These are phyloP conservation scores for Trichoderma brevicompactum DNA, from an alignment of 2,329 filamentous ascomycete genomes.

Conservation along the genomic window DNA sequence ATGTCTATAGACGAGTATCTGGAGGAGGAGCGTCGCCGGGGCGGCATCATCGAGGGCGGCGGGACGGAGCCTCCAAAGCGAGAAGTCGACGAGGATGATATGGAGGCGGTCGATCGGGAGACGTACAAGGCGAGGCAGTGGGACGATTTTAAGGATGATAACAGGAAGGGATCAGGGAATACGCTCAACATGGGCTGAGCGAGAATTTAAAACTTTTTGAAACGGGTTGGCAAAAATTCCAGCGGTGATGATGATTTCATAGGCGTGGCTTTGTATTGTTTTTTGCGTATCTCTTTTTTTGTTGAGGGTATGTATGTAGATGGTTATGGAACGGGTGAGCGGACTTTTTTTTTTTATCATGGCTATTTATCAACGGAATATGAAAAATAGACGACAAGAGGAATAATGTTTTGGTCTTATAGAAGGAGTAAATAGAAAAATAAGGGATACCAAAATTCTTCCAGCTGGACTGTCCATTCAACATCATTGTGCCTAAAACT, in stretches of 20 bases:
- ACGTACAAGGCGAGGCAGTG: slow-evolving; percentile 92
- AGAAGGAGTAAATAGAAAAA: not conserved
- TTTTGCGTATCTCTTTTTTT: not conserved
- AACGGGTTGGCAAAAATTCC: not conserved
- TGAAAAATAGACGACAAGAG: not conserved
- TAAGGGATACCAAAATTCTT: no score
- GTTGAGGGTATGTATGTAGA: not conserved
- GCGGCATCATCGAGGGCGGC: slow-evolving; percentile 90
- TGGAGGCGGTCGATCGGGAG: slow-evolving; percentile 84
- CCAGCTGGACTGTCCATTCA: no score
- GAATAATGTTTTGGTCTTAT: not conserved
- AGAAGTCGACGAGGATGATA: slow-evolving; percentile 85
- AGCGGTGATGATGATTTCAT: not conserved
- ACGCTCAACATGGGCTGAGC: slow-evolving; percentile 74
- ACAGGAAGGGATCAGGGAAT: slow-evolving; percentile 82
- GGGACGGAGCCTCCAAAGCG: slow-evolving; percentile 74
- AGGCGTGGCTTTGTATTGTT: not conserved
- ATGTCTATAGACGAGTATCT: slow-evolving; percentile 99
- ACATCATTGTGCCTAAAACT: not conserved
- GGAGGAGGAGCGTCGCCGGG: slow-evolving; percentile 82
- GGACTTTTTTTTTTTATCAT: not conserved
- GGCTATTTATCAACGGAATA: not conserved
- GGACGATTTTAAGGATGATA: slow-evolving; percentile 93
- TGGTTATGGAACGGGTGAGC: not conserved
- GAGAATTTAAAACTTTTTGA: not conserved